phyloP scores from a whole-genome alignment of 495 filamentous ascomycete species.

The Podospora appendiculata region DNA sequence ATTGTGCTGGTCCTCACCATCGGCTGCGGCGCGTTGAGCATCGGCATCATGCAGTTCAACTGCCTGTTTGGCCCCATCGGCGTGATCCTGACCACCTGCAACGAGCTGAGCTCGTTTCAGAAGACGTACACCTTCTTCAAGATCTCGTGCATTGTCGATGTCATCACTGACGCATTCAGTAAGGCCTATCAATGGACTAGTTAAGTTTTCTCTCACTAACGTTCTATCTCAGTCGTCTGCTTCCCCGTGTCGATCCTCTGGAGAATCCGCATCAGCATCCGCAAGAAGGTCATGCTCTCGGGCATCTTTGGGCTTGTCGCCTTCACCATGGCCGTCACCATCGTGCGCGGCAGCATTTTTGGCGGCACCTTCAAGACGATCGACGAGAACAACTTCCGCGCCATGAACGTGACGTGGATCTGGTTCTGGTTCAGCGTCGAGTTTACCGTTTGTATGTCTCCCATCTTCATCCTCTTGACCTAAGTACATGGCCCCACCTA shows the following conservation, averaged over 20 bases:
- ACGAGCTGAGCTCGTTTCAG: no score
- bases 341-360: slow-evolving; percentile 14
- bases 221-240: slow-evolving; percentile 8
- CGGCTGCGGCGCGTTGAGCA: slow-evolving; percentile 4
- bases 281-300: slow-evolving; percentile 16
- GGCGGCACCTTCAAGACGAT: background rate
- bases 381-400: background rate
- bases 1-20: slow-evolving; percentile 10
- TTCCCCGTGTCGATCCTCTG: slow-evolving; percentile 19
- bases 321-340: slow-evolving; percentile 19
- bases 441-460: slow-evolving; percentile 8
- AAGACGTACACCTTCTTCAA: background rate
- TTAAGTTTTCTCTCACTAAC: background rate
- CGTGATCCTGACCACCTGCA: no score
- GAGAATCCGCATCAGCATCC: slow-evolving; percentile 9
- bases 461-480: background rate
- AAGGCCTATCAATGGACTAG: background rate
- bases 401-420: slow-evolving; percentile 3
- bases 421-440: slow-evolving; percentile 14
- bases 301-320: slow-evolving; percentile 15
- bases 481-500: background rate
- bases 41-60: slow-evolving; percentile 4
- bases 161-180: slow-evolving; percentile 17
- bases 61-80: no score
- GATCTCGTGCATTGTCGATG: slow-evolving; percentile 10